Conservation (phyloP, 352 stramenopile species). For the Globisporangium rhizosaccharum region DNA sequence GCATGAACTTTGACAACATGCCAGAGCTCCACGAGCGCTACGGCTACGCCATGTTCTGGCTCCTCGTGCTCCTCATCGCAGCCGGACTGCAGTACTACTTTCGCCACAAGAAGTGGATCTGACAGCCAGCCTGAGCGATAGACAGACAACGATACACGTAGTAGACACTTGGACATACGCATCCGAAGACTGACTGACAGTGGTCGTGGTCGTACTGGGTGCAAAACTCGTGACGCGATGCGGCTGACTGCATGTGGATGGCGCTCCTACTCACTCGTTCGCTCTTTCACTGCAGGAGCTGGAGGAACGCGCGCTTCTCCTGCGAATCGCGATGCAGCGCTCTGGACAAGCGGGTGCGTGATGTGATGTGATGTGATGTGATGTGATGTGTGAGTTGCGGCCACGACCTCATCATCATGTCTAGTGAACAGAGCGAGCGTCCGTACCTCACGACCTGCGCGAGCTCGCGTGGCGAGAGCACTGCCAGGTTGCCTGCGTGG, state of each 20-base stretch:
- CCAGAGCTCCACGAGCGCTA: slow-evolving; percentile 77
- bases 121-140: slow-evolving; percentile 7
- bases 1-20: slow-evolving; percentile 91
- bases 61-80: slow-evolving; percentile 63
- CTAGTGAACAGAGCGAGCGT: neutral
- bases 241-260: no score
- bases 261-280: neutral
- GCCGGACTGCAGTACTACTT: slow-evolving; percentile 75
- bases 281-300: slow-evolving; percentile 17
- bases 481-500: slow-evolving; percentile 28
- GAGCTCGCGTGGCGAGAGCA: slow-evolving; percentile 41
- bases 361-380: neutral
- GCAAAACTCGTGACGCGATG: neutral
- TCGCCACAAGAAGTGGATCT: slow-evolving; percentile 83
- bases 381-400: neutral
- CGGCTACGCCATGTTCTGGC: slow-evolving; percentile 82
- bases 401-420: no score
- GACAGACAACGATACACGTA: neutral
- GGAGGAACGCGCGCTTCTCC: slow-evolving; percentile 44
- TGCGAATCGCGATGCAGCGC: slow-evolving; percentile 59
- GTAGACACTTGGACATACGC: neutral
- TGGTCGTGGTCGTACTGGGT: neutral
- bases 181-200: neutral
- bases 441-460: slow-evolving; percentile 38
- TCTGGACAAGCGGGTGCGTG: slow-evolving; percentile 13